phyloP scores from a whole-genome alignment of 306 rosid genomes.

The Parietaria judaica region DNA sequence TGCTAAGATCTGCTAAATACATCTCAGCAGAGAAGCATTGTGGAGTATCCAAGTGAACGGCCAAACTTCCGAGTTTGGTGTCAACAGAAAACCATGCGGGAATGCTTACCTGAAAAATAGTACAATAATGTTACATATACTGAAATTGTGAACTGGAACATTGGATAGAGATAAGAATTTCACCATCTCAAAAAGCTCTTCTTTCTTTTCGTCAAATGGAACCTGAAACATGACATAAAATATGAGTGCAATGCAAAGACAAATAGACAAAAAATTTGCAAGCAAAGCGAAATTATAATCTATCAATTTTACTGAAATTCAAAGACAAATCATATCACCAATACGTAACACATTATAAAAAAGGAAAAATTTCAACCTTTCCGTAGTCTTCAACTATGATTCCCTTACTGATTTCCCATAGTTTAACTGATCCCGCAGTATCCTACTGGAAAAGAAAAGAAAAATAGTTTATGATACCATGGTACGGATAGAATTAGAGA shows the following conservation, averaged over 20 bases:
- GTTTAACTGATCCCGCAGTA: conserved; percentile 86
- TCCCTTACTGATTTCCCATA: conserved; percentile 97
- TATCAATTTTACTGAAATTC: no score
- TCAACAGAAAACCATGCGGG: conserved; percentile 98
- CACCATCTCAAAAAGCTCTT: conserved; percentile 94
- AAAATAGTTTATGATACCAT: conserved; percentile 21
- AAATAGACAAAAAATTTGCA: background rate
- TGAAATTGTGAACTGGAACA: conserved; percentile 15
- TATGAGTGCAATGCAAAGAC: conserved; percentile 11
- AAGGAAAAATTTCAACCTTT: conserved; percentile 49
- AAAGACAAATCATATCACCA: background rate
- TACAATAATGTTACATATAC: conserved; percentile 22
- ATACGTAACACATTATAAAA: background rate
- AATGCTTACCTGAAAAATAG: conserved; percentile 74
- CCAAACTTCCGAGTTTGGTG: conserved; percentile 92
- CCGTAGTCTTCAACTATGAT: conserved; percentile 79
- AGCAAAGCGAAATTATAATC: no score
- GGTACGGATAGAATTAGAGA: conserved; percentile 3
- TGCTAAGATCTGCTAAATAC: conserved; percentile 89
- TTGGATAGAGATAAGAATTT: conserved; percentile 16
- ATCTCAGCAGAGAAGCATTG: conserved; percentile 97
- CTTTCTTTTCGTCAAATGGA: conserved; percentile 83
- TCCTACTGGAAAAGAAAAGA: conserved; percentile 40
- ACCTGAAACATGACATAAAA: conserved; percentile 45
- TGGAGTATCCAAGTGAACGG: conserved; percentile 91